Percentiles rank a stretch among this genome's conserved stretches.
Conservation (phyloP, 2,329 filamentous ascomycete genomes). For the Pezizomycotina sp. region DNA sequence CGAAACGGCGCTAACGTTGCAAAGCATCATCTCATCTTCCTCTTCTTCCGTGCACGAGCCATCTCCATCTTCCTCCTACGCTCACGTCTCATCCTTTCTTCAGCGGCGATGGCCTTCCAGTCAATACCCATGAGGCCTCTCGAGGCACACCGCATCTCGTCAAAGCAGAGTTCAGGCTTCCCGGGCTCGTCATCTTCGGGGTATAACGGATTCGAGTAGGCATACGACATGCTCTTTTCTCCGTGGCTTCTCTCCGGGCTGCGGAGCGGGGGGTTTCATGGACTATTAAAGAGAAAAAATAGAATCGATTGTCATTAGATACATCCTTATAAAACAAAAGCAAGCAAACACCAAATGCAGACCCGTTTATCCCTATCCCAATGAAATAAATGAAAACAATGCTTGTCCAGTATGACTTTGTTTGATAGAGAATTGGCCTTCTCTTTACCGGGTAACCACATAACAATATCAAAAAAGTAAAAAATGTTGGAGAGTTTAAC, state of each 20-base stretch:
- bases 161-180: constrained; percentile 48
- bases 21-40: constrained; percentile 16
- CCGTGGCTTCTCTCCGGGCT: no score
- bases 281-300: no score
- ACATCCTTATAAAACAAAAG: constrained; percentile 30
- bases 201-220: constrained; percentile 73
- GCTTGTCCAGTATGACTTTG: constrained; percentile 81
- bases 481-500: constrained; percentile 31
- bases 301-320: no score
- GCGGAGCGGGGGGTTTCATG: no score
- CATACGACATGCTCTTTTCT: constrained; percentile 52
- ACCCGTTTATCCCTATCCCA: constrained; percentile 16
- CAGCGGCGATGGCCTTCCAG: constrained; percentile 33
- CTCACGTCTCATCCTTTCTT: constrained; percentile 19
- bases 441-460: constrained; percentile 23
- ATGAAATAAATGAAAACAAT: constrained; percentile 38
- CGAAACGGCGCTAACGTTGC: constrained; percentile 11
- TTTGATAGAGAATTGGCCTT: no score
- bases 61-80: constrained; percentile 12
- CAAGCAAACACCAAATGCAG: constrained; percentile 29
- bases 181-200: constrained; percentile 64
- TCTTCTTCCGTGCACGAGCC: constrained; percentile 8
- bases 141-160: constrained; percentile 68
- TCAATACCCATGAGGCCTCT: constrained; percentile 48
- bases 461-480: not conserved